Base-by-base conservation (phyloP, 345 rosid genomes). In the Melaleuca alternifolia region DNA sequence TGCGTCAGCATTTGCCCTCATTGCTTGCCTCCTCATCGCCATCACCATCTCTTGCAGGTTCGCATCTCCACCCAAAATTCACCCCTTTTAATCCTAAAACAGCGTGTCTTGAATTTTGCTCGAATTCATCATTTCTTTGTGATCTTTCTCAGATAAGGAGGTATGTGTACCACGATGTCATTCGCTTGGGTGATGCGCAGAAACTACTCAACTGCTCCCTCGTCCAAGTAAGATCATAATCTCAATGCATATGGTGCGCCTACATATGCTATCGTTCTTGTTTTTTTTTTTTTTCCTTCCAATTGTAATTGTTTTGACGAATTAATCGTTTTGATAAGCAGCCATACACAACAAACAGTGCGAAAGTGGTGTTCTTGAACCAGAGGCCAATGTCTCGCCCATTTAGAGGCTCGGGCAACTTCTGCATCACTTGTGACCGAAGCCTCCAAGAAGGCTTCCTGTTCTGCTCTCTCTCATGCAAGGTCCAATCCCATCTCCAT, bases 381-480 rank as follows among this genome's bases (percentile, higher is more conserved):
- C 96, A 94, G 88, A 89, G 99, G 90, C 95, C 98, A 12, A 92
- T 90, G 85, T 83, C 96, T 65, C 92, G 94, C 83, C 95, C 91
- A 52, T 94, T 91, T 86, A 92, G 95, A 90, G 90, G 93, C 51
- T 92, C 96, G 57, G 97, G 98, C 50, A 94, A 94, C 91, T 59
- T 89, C 59, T 96, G 99, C 88, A 46, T 46, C 85, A 93, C 94
- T 37, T 96, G 99, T 86, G 93, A 93, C 90, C 91, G 98, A 85
- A 89, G 92, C 88, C 94, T 96, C 11, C 98, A 94, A 84, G 94
- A 93, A 26, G 93, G 95, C 7, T 95, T 91, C 86, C 88, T 89
- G 85, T 95, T 94, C 91, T 96, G 99, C 88, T 96, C 95, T 61
- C 93, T 96, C 88, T 94, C 93, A 37, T 96, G 99, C 98, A 96